Evolutionary conservation across 2,329 filamentous ascomycete genomes (phyloP).

Genomic region (Podosphaera xanthii): DNA sequence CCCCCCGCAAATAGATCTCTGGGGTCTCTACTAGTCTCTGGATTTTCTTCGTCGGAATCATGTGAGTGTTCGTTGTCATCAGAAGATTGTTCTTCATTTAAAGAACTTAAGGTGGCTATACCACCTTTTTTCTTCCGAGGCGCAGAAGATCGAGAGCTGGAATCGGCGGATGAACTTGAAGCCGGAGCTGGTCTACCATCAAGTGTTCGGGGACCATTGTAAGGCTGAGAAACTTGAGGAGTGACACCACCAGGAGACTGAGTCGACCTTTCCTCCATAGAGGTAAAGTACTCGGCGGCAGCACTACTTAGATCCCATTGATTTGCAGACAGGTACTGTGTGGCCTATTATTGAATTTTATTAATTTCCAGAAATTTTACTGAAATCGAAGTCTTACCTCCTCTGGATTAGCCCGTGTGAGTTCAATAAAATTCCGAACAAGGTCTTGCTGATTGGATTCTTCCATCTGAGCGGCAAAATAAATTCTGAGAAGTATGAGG

Average conservation of each 20-base stretch:
- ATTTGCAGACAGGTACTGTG: conserved; percentile 39
- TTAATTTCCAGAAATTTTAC: conserved; percentile 1
- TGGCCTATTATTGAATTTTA: conserved; percentile 26
- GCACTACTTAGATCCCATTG: conserved; percentile 44
- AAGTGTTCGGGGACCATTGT: conserved; percentile 38
- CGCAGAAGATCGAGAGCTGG: conserved; percentile 8
- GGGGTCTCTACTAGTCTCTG: conserved; percentile 31
- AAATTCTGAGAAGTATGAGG: not conserved
- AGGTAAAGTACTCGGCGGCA: conserved; percentile 36
- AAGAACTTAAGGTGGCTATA: conserved; percentile 35
- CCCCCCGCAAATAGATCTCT: conserved; percentile 63
- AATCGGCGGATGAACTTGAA: conserved; percentile 13
- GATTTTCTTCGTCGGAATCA: conserved; percentile 29
- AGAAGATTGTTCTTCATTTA: conserved; percentile 15
- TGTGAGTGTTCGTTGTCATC: conserved; percentile 21
- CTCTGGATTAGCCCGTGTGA: conserved; percentile 28
- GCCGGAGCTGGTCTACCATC: conserved; percentile 35
- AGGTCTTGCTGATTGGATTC: conserved; percentile 21
- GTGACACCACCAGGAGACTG: conserved; percentile 13
- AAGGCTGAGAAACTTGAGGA: conserved; percentile 21
- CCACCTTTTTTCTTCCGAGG: conserved; percentile 19
- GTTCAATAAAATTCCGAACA: conserved; percentile 29
- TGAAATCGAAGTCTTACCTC: conserved; percentile 19
- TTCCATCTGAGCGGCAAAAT: conserved; percentile 9
- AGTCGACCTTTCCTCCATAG: conserved; percentile 27